Conservation (phyloP, 352 stramenopile species). For the Phytophthora citricola region DNA sequence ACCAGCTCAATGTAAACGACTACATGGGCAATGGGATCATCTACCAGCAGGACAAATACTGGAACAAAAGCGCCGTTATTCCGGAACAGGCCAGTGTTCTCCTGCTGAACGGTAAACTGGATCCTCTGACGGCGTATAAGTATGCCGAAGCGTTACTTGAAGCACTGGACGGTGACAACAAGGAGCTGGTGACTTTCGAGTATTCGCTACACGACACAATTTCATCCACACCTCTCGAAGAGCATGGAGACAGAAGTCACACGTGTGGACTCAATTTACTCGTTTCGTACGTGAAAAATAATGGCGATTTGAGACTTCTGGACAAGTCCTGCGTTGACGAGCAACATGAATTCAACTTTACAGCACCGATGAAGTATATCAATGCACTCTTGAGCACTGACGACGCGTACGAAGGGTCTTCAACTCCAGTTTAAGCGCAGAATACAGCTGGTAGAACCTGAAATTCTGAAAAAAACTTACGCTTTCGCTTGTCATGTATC, state of each 20-base stretch:
- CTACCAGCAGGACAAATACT: conserved; percentile 61
- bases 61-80: conserved; percentile 47
- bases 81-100: conserved; percentile 44
- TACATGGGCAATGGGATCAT: conserved; percentile 27
- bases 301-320: conserved; percentile 37
- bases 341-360: conserved; percentile 34
- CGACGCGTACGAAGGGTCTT: conserved; percentile 42
- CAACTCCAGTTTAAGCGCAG: conserved; percentile 12
- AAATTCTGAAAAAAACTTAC: too few relatives aligned
- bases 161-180: conserved; percentile 36
- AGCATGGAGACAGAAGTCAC: conserved; percentile 19
- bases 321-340: conserved; percentile 45
- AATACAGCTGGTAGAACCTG: too few relatives aligned
- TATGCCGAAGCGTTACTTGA: conserved; percentile 43
- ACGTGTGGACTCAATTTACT: conserved; percentile 53
- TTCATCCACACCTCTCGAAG: conserved; percentile 33
- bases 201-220: conserved; percentile 46
- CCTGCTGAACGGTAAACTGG: conserved; percentile 50
- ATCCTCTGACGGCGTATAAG: conserved; percentile 53
- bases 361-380: conserved; percentile 5
- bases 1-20: conserved; percentile 9
- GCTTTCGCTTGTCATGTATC: too few relatives aligned
- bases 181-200: conserved; percentile 52
- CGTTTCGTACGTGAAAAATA: conserved; percentile 41
- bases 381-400: conserved; percentile 33